Conservation (phyloP, 2,329 filamentous ascomycete genomes). For the Cordyceps javanica region DNA sequence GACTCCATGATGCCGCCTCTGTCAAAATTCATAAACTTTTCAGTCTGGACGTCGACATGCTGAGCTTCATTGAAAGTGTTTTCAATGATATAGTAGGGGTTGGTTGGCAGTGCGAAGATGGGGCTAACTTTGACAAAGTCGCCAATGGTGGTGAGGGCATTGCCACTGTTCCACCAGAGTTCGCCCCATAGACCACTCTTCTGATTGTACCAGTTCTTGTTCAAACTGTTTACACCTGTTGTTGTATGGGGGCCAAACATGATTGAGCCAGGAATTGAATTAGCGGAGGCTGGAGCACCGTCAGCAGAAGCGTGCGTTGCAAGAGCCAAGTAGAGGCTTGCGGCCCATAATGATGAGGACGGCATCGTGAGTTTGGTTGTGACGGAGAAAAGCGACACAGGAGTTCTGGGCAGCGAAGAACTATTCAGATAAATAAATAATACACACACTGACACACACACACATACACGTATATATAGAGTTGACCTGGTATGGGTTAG, state of each 20-base stretch:
- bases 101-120: slow-evolving; percentile 29
- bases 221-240: slow-evolving; percentile 38
- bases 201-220: slow-evolving; percentile 53
- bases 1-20: slow-evolving; percentile 31
- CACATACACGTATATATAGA: not conserved
- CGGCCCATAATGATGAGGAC: not conserved
- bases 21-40: slow-evolving; percentile 31
- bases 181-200: slow-evolving; percentile 57
- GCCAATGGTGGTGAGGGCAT: slow-evolving; percentile 55
- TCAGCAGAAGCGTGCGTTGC: not conserved
- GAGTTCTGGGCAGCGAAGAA: too few species aligned
- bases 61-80: slow-evolving; percentile 44
- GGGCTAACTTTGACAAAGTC: slow-evolving; percentile 41
- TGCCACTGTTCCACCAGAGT: slow-evolving; percentile 69
- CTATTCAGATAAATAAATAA: not conserved
- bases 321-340: not conserved
- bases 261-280: slow-evolving; percentile 16
- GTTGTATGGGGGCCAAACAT: slow-evolving; percentile 29
- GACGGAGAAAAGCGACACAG: not conserved
- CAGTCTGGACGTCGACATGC: slow-evolving; percentile 28
- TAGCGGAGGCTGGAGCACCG: not conserved
- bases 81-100: slow-evolving; percentile 33
- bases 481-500: not conserved
- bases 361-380: not conserved
- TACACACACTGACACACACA: too few species aligned